phyloP scores from a whole-genome alignment of 257 asterid genomes.

The Solanum rostratum region DNA sequence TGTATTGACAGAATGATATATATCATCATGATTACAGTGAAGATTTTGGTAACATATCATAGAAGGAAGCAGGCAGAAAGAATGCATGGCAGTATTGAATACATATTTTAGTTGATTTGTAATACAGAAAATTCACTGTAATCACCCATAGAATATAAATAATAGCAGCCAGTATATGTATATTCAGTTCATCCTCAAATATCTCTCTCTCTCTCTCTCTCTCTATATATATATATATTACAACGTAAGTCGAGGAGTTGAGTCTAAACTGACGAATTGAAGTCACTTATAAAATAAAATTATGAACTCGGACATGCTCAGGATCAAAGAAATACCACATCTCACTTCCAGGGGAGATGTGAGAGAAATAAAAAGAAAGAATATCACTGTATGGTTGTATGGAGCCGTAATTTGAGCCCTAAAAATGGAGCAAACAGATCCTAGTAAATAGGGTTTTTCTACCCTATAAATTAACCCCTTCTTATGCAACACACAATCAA shows the following conservation, averaged over 20 bases:
- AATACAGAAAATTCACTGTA: background rate
- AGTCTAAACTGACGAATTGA: background rate
- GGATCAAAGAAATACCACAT: too few relatives aligned
- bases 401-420: background rate
- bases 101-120: background rate
- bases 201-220: background rate
- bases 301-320: too few relatives aligned
- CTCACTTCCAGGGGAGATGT: too few relatives aligned
- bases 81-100: background rate
- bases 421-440: background rate
- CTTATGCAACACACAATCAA: background rate
- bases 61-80: background rate
- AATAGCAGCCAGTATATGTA: background rate
- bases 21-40: background rate
- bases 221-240: background rate
- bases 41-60: background rate
- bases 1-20: background rate
- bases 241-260: background rate
- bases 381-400: too few relatives aligned
- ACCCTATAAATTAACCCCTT: background rate
- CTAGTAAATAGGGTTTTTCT: background rate
- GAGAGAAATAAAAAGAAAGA: too few relatives aligned
- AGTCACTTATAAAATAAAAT: background rate
- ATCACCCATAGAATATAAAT: background rate
- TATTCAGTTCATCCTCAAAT: background rate